Percentiles rank a stretch among this genome's conserved stretches.
Evolutionary conservation across 2,329 filamentous ascomycete species (phyloP).

Genomic region (Phyllosticta capitalensis): DNA sequence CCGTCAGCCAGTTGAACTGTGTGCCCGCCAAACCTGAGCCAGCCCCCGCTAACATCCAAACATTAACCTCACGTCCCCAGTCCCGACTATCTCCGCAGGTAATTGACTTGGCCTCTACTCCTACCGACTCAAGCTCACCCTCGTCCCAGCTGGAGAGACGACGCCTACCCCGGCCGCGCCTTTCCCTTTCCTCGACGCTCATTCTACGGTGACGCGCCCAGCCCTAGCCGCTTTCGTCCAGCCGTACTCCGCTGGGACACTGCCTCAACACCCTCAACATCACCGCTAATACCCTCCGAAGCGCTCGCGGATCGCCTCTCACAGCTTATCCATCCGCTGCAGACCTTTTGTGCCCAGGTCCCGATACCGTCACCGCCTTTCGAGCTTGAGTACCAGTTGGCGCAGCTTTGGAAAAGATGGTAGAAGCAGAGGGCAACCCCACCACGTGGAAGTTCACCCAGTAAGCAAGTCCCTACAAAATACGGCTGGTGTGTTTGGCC

Average conservation of each 20-base stretch:
- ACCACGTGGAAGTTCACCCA: slow-evolving; percentile 99
- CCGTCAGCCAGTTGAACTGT: background rate
- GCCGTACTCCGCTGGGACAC: slow-evolving; percentile 11
- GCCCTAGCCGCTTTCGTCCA: slow-evolving; percentile 10
- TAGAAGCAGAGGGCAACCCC: slow-evolving; percentile 86
- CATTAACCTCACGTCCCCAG: slow-evolving; percentile 3
- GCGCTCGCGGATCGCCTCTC: slow-evolving; percentile 3
- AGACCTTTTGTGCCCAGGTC: background rate
- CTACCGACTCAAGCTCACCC: slow-evolving; percentile 2
- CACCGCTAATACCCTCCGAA: slow-evolving; percentile 9
- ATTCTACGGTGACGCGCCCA: slow-evolving; percentile 12
- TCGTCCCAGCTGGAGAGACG: slow-evolving; percentile 7
- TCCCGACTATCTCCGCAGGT: slow-evolving; percentile 10
- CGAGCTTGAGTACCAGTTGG: slow-evolving; percentile 11
- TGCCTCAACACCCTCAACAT: slow-evolving; percentile 9
- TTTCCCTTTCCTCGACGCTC: slow-evolving; percentile 2
- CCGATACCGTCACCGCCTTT: background rate
- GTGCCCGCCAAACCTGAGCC: slow-evolving; percentile 7
- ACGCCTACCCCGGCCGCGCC: slow-evolving; percentile 3
- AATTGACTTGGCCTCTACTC: slow-evolving; percentile 5
- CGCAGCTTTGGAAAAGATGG: slow-evolving; percentile 56
- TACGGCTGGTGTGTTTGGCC: background rate
- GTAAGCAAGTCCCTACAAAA: slow-evolving; percentile 48
- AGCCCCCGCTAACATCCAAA: slow-evolving; percentile 11
- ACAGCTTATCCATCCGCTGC: slow-evolving; percentile 3